Evolutionary conservation across 805 yeast genomes (phyloP), one percentile per base, ranked within the genome.

Genomic region (Kurtzmaniella cleridarum): DNA sequence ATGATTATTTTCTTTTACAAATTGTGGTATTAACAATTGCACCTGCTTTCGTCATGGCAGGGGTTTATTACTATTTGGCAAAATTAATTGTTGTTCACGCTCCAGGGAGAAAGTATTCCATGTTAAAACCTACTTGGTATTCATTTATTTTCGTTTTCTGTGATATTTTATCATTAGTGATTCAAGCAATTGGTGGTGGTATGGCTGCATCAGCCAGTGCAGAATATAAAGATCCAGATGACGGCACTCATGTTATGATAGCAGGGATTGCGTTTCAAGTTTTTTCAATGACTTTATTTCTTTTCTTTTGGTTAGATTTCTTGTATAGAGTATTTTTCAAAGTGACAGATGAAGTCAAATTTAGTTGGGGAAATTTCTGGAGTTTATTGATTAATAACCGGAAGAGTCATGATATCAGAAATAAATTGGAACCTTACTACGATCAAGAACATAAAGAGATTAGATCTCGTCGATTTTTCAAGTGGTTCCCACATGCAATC

Each of bases 11-110:
- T 51, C 52, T 83, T 32, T 60, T 80, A 49, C 95, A 88, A 57
- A 73, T 82, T 45, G 73, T 80, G 40, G 69, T 81, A 50, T 62
- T 87, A 40, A 85, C 91, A 0, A 59, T 88, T 35, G 91, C 87
- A 0, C 96, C 96, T 0, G 87, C 86, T 15, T 83, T 88, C 56
- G 66, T 84, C 33, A 83, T 85, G 85, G 96, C 84, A 3, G 95
- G 91, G 1, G 68, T 88, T 2, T 89, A 88, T 60, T 82, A 73
- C 47, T 66, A 79, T 39, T 60, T 88, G 46, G 88, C 84, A 5
- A 83, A 85, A 57, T 49, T 83, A 36, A 66, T 80, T 34, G 78
- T 81, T 40, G 58, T 85, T 1, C 79, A 77, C 50, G 87, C 87
- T 2, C 23, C 35, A 9, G 58, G 57, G 3, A 47, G 42, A 41